These are phyloP conservation scores for Xylariales sp. DNA, from an alignment of 2,329 filamentous ascomycete genomes.

Conservation along the genomic window DNA sequence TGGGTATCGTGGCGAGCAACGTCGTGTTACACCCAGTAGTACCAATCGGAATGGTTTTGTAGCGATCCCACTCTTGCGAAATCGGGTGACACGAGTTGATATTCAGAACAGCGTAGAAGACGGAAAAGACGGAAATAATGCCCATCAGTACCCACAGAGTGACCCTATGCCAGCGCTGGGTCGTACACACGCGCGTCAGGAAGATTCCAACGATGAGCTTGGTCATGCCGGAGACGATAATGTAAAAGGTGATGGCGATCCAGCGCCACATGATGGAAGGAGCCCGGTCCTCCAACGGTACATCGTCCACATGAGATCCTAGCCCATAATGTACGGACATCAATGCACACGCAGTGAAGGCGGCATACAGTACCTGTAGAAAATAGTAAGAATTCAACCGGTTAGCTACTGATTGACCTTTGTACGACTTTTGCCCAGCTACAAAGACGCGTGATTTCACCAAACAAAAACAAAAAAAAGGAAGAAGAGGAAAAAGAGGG, in stretches of 20 bases:
- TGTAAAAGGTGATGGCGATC: conserved; percentile 6
- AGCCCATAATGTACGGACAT: not conserved
- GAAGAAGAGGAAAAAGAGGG: no score
- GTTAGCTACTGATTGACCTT: not conserved
- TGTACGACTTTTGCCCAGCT: no score
- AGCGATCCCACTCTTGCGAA: conserved; percentile 3
- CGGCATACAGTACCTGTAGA: conserved; percentile 1
- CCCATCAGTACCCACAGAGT: conserved; percentile 6
- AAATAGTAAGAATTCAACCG: not conserved
- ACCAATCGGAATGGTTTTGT: not conserved
- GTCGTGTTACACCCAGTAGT: conserved; percentile 1
- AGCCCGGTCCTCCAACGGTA: conserved; percentile 2
- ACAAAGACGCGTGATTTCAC: no score
- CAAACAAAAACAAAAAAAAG: no score
- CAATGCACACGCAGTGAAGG: conserved; percentile 1
- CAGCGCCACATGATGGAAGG: conserved; percentile 7
- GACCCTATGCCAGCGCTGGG: conserved; percentile 5
- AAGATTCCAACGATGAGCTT: conserved; percentile 4
- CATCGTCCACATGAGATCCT: conserved; percentile 3
- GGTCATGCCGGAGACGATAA: conserved; percentile 3
- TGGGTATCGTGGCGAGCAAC: conserved; percentile 2
- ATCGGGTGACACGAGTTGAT: conserved; percentile 6
- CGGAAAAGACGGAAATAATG: conserved; percentile 1
- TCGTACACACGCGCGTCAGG: conserved; percentile 4
- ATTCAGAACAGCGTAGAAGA: conserved; percentile 5